phyloP scores from a whole-genome alignment of 331 rosid species.

The Rhamnella rubrinervis region DNA sequence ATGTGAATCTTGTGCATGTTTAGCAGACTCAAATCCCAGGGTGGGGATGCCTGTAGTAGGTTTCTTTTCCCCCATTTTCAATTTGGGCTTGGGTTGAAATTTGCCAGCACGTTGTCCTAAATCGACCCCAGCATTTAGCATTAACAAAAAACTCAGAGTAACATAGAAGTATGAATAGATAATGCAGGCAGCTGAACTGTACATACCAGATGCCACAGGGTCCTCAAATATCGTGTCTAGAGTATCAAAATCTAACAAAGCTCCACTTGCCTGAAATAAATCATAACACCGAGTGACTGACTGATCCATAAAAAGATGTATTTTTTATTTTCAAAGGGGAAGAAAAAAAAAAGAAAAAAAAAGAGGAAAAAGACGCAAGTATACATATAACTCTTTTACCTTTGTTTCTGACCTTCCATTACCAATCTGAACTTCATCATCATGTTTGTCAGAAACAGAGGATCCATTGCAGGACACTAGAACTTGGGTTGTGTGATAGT shows the following conservation, averaged over 20 bases:
- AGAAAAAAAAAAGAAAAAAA: too few relatives aligned
- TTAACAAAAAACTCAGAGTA: background rate
- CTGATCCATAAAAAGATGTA: background rate
- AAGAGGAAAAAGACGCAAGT: too few relatives aligned
- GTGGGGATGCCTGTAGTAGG: conserved; percentile 14
- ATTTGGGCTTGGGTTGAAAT: conserved; percentile 37
- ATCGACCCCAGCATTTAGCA: background rate
- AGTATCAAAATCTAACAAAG: conserved; percentile 21
- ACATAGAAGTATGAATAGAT: conserved; percentile 1
- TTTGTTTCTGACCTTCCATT: conserved; percentile 44
- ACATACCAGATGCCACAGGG: conserved; percentile 29
- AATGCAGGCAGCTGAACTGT: conserved; percentile 7
- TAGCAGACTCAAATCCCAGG: conserved; percentile 29
- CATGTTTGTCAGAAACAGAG: conserved; percentile 22
- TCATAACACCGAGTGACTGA: background rate
- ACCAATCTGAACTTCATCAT: conserved; percentile 33
- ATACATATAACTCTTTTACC: conserved; percentile 45
- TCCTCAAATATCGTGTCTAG: conserved; percentile 18
- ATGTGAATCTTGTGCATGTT: conserved; percentile 22
- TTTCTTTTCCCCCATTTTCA: conserved; percentile 27
- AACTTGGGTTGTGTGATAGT: conserved; percentile 32
- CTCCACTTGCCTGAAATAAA: conserved; percentile 46
- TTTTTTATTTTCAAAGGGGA: conserved; percentile 3
- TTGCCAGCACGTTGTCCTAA: conserved; percentile 37
- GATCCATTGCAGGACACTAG: conserved; percentile 30